phyloP scores from a whole-genome alignment of 78 protist species.

The Protostelium mycophagum region DNA sequence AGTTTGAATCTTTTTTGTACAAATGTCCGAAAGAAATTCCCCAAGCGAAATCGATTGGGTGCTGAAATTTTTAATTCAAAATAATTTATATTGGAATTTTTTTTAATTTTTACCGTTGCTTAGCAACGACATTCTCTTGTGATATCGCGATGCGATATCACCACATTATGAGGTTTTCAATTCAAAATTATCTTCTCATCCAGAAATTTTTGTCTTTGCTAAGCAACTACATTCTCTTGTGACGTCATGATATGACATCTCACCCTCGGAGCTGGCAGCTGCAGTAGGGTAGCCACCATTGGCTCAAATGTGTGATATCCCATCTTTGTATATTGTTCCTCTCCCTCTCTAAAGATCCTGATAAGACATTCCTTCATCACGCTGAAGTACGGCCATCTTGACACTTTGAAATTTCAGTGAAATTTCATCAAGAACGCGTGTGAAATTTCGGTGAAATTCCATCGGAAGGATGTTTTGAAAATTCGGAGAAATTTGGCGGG shows the following conservation, averaged over 20 bases:
- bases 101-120: no score
- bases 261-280: background rate
- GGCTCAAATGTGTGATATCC: background rate
- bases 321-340: background rate
- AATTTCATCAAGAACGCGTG: background rate
- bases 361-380: background rate
- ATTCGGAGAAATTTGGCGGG: no score
- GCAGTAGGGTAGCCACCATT: background rate
- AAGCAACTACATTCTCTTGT: no score
- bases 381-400: background rate
- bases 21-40: background rate
- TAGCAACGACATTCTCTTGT: no score
- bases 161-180: no score
- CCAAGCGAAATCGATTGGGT: background rate
- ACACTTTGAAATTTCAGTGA: background rate
- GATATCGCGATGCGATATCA: no score
- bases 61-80: no score
- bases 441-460: background rate
- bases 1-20: no score
- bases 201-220: no score
- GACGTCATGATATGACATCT: background rate
- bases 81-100: no score
- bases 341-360: background rate
- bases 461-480: no score
- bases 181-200: no score